Conservation (phyloP, 192 early-diverging fungal genomes). For the Backusella tuberculispora region DNA sequence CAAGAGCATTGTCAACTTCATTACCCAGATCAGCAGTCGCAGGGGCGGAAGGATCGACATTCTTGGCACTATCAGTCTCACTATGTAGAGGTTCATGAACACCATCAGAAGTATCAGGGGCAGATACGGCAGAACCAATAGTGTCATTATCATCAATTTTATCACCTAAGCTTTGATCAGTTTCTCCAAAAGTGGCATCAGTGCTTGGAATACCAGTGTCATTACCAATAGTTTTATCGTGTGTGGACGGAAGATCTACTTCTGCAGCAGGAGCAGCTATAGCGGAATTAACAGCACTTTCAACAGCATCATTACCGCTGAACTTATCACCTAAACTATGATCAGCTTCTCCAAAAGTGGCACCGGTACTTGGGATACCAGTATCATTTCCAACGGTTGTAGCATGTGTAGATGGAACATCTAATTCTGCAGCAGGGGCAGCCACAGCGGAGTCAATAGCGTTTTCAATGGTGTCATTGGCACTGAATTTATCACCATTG, state of each 20-base stretch:
- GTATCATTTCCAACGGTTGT: neutral
- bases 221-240: neutral
- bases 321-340: too few relatives aligned
- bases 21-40: neutral
- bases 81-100: neutral
- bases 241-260: neutral
- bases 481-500: neutral
- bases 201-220: neutral
- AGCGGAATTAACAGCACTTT: neutral
- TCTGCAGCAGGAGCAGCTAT: neutral
- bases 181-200: neutral
- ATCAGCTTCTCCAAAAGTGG: neutral
- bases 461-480: too few relatives aligned
- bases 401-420: neutral
- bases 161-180: neutral
- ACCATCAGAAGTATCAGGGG: neutral
- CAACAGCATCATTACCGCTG: too few relatives aligned
- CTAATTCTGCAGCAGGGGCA: neutral
- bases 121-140: too few relatives aligned
- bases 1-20: slow-evolving; percentile 4
- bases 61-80: neutral
- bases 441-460: neutral
- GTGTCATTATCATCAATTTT: neutral
- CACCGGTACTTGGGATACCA: neutral
- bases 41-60: neutral